Base-by-base conservation (phyloP, 2,329 filamentous ascomycete species). In the Curvularia sp. region DNA sequence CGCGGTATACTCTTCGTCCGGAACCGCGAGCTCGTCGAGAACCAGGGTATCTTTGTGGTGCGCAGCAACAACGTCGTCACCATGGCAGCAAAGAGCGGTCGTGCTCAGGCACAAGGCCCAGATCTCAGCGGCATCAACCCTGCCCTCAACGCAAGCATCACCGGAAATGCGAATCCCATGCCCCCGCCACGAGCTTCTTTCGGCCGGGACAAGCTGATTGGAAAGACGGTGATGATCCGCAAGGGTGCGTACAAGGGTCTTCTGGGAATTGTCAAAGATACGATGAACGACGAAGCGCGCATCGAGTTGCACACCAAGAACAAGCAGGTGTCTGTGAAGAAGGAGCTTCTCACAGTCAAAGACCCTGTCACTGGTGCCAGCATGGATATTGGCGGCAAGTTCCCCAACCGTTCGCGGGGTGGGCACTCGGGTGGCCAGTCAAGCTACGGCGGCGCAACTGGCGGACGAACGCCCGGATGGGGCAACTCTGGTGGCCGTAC, bases 261-360 rank as follows among this genome's bases (percentile, higher is more conserved):
- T 42, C 82, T 98, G 41, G 95, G 95, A 68, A 96, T 97, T 65
- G 93, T 99, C 68, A 97, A 97, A 75, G 94, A 98, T 74, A 90
- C 94, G 0, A 96, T 92, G 6, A 93, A 96, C 68, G 86, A 86
- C 3, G 87, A 90, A 70, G 94, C 92, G 28, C 90, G 93, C 63
- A 90, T 99, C 41, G 95, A 99, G 79, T 81, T 99, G 38, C 94
- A 98, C 74, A 93, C 93, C 5, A 97, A 96, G 81, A 92, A 89
- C 79, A 98, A 97, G 82, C 90, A 91, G 15, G 87, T 98, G 61
- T 93, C 89, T 7, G 87, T 98, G 34, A 86, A 88, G 19, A 96
- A 96, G 74, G 88, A 90, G 10, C 86, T 89, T 56, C 80, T 99
- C n/a, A 86, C 86, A 23, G 90, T 96, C 79, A 93, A 94, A 77